Evolutionary conservation across 306 rosid species (phyloP).

Genomic region (Oxytropis ochrocephala): DNA sequence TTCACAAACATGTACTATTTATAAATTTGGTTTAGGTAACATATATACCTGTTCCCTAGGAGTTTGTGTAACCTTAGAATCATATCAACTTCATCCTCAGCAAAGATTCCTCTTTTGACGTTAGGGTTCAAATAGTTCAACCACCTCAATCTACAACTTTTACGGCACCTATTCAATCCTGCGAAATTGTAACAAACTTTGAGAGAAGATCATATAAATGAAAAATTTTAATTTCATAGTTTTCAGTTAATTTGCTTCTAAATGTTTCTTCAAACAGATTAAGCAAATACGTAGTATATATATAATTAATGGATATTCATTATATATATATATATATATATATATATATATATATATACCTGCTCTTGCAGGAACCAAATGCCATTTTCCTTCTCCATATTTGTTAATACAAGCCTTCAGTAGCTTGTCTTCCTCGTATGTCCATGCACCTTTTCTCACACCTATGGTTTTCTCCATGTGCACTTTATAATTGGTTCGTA

Average conservation of each 20-base stretch:
- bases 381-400: conserved; percentile 3
- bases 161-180: neutral
- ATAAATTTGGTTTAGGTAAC: neutral
- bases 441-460: neutral
- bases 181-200: neutral
- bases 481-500: neutral
- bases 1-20: too few species aligned
- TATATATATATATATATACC: neutral
- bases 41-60: neutral
- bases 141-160: conserved; percentile 9
- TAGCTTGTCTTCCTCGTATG: neutral
- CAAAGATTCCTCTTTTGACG: neutral
- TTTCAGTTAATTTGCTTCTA: too few species aligned
- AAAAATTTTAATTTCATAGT: too few species aligned
- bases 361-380: neutral
- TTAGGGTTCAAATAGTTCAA: neutral
- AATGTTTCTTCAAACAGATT: too few species aligned
- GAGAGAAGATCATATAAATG: neutral
- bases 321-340: too few species aligned
- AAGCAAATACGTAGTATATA: too few species aligned
- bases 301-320: too few species aligned
- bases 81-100: neutral
- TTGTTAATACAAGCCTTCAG: neutral
- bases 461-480: neutral
- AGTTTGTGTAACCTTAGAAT: neutral